Conservation (phyloP, 2,329 filamentous ascomycete species). For the Chrysoporthe austroafricana region DNA sequence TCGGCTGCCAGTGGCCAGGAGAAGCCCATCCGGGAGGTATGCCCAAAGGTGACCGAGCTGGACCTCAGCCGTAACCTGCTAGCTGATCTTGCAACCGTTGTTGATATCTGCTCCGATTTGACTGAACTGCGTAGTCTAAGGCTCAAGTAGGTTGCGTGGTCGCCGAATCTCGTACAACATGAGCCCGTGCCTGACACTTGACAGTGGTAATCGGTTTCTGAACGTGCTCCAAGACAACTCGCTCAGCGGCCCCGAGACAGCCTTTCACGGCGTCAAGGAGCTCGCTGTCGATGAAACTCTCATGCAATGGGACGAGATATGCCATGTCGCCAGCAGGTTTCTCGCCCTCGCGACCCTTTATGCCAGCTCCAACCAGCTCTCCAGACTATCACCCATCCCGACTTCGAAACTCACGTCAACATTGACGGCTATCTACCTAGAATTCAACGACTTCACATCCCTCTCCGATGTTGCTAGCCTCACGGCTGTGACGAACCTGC, state of each 20-base stretch:
- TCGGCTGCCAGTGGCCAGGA: slow-evolving; percentile 39
- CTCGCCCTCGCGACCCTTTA: slow-evolving; percentile 53
- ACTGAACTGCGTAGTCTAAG: slow-evolving; percentile 67
- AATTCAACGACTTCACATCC: slow-evolving; percentile 70
- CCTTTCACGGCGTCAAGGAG: slow-evolving; percentile 58
- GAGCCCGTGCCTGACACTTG: slow-evolving; percentile 26
- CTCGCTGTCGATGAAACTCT: slow-evolving; percentile 71
- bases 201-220: slow-evolving; percentile 74
- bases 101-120: slow-evolving; percentile 72
- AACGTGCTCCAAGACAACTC: slow-evolving; percentile 47
- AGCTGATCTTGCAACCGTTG: slow-evolving; percentile 66
- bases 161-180: not conserved
- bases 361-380: slow-evolving; percentile 62
- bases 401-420: slow-evolving; percentile 50
- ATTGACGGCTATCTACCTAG: slow-evolving; percentile 68
- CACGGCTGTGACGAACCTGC: slow-evolving; percentile 53
- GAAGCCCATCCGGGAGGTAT: slow-evolving; percentile 52
- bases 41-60: slow-evolving; percentile 73
- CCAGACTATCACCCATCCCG: slow-evolving; percentile 46
- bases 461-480: slow-evolving; percentile 63
- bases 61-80: slow-evolving; percentile 87
- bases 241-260: slow-evolving; percentile 40
- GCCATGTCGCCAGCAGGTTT: slow-evolving; percentile 58
- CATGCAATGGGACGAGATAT: slow-evolving; percentile 67
- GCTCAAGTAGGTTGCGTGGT: slow-evolving; percentile 63